phyloP scores from a whole-genome alignment of 2,329 filamentous ascomycete species.

The Epichloe brachyelytri region DNA sequence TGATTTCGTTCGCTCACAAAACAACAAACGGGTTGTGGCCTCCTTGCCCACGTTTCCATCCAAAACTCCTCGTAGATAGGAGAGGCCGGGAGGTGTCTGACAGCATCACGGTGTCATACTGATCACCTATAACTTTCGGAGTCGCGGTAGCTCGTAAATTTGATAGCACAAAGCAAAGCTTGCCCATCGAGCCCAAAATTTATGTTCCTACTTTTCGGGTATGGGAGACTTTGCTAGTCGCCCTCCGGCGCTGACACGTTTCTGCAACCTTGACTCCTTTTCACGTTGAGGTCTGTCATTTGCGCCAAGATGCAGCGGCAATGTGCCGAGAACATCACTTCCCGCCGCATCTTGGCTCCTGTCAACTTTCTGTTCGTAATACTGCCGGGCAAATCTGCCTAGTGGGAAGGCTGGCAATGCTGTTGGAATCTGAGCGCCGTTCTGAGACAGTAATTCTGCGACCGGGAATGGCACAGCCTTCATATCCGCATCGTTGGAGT shows the following conservation, averaged over 20 bases:
- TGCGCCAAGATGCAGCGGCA: constrained; percentile 35
- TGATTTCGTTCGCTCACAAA: neutral
- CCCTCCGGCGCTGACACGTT: constrained; percentile 66
- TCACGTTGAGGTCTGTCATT: constrained; percentile 45
- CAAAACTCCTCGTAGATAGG: neutral
- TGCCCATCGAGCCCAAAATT: constrained; percentile 26
- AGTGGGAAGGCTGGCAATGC: constrained; percentile 71
- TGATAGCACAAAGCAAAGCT: constrained; percentile 25
- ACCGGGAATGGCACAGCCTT: constrained; percentile 65
- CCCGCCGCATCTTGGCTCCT: constrained; percentile 30
- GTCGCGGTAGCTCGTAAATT: constrained; percentile 17
- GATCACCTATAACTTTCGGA: constrained; percentile 12
- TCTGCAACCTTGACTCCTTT: constrained; percentile 58
- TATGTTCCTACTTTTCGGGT: constrained; percentile 43
- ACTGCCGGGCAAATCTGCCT: constrained; percentile 65
- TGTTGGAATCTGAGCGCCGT: constrained; percentile 76
- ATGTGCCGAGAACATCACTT: constrained; percentile 45
- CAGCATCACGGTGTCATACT: neutral
- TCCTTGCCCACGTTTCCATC: neutral
- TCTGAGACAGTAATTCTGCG: constrained; percentile 83
- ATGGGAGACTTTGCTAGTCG: constrained; percentile 54
- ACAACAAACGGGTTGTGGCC: neutral
- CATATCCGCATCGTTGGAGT: constrained; percentile 30
- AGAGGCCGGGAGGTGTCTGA: neutral
- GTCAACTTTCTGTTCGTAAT: constrained; percentile 65